Evolutionary conservation across 1,139 yeast genomes (phyloP).

Genomic region (Trichomonascaceae sp.): DNA sequence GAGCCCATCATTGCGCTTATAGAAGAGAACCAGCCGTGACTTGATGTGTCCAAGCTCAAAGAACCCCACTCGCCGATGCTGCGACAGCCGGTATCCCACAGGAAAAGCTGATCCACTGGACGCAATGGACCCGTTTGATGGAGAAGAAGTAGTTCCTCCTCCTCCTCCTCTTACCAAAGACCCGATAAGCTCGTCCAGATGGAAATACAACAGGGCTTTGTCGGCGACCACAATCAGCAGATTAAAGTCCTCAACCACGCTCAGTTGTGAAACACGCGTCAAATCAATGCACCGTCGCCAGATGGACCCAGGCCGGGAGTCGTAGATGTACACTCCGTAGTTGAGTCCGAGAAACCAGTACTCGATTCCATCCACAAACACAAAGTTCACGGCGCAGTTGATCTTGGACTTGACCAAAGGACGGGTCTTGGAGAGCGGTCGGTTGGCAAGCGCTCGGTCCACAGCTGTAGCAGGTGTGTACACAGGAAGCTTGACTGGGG

Average conservation of each 20-base stretch:
- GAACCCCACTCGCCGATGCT: conserved; percentile 32
- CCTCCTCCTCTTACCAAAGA: conserved; percentile 7
- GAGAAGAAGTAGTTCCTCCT: not conserved
- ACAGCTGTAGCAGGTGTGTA: conserved; percentile 53
- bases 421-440: conserved; percentile 12
- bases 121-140: not conserved
- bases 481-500: conserved; percentile 48
- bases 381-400: conserved; percentile 22
- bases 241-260: conserved; percentile 44
- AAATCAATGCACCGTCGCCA: conserved; percentile 55
- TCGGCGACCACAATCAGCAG: conserved; percentile 48
- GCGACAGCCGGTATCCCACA: conserved; percentile 20
- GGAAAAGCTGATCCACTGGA: conserved; percentile 2
- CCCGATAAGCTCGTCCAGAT: conserved; percentile 31
- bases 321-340: conserved; percentile 33
- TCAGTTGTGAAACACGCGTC: conserved; percentile 44
- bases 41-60: conserved; percentile 53
- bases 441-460: conserved; percentile 32
- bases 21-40: conserved; percentile 44
- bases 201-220: conserved; percentile 47
- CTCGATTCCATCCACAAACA: conserved; percentile 27
- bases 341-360: conserved; percentile 33
- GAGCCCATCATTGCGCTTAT: conserved; percentile 20
- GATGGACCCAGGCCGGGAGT: conserved; percentile 13
- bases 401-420: conserved; percentile 20